Base-by-base conservation (phyloP, 2,329 filamentous ascomycete species). In the Fusarium albidum region DNA sequence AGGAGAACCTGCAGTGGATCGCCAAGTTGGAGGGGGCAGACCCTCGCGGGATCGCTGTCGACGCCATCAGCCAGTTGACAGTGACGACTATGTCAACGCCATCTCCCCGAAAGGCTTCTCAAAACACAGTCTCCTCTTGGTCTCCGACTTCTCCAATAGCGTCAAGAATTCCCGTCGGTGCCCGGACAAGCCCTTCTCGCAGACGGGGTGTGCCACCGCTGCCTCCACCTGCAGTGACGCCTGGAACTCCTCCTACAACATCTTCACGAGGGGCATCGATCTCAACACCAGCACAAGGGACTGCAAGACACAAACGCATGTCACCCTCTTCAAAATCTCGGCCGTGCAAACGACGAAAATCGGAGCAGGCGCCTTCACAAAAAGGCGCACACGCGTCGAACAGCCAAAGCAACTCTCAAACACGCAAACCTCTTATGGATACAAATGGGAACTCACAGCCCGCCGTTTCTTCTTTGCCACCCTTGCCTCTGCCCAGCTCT, bases 1-100 rank as follows among this genome's bases (percentile, higher is more conserved):
- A 88, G 51, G 85, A 90, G 61, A 81, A 85, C 52, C 72, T 80
- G 1, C 68, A 77, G 9, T 91, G 88, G 87, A 79, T 86, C 21
- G 77, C 79, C 9, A 82, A 78, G 40, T 70, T 92, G n/a, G 82
- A 88, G 57, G 69, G 73, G 18, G 78, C 82, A 1, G 81, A 86
- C 59, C 77, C 79, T 3, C 68, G 73, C 9, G 75, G 75, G 7
- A 63, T 73, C 6, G 66, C 73, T 1, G 69, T 77, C 14, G 79
- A 83, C 52, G 69, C 73, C 7, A 58, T 65, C 13, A 83, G 76
- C 39, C 81, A 84, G 58, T 69, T 73, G 29, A 81, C 77, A 1
- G 69, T 70, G 33, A 73, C 75, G 2, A 73, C 73, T 13, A 68
- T 69, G 56, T 64, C 67, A 39, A 71, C 73, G 2, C 69, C 73